Percentiles rank a stretch among this genome's conserved stretches.
Evolutionary conservation across 805 yeast species (phyloP).

Genomic region (Zygoascus bituminiphila): DNA sequence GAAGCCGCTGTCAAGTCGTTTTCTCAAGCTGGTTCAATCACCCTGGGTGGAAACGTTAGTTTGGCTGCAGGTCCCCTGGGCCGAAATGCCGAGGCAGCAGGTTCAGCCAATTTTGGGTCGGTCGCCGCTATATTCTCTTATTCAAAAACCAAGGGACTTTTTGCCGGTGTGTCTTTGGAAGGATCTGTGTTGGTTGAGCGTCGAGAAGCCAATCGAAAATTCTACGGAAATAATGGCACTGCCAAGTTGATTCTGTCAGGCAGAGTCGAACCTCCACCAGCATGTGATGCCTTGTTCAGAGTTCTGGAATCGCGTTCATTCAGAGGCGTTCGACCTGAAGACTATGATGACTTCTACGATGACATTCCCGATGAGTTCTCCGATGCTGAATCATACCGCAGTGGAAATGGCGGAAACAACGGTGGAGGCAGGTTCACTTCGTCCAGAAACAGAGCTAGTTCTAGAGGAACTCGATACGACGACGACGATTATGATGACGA

Average conservation of each 20-base stretch:
- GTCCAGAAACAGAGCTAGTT: background rate
- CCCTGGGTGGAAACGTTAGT: conserved; percentile 90
- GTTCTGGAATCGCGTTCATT: conserved; percentile 82
- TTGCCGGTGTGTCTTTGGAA: conserved; percentile 95
- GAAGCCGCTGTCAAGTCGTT: conserved; percentile 86
- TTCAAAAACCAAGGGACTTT: conserved; percentile 91
- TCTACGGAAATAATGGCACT: conserved; percentile 81
- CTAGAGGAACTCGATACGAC: conserved; percentile 5
- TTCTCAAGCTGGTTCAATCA: conserved; percentile 88
- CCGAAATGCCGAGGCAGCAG: conserved; percentile 95
- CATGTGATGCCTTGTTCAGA: conserved; percentile 77
- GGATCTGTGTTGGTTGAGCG: conserved; percentile 96
- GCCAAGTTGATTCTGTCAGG: conserved; percentile 83
- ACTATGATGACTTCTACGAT: conserved; percentile 57
- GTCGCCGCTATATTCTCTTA: conserved; percentile 90
- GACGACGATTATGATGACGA: conserved; percentile 17
- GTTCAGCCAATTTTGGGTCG: conserved; percentile 77
- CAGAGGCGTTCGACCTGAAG: conserved; percentile 34
- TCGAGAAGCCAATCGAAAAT: conserved; percentile 92
- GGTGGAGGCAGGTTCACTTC: conserved; percentile 11
- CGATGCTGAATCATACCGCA: conserved; percentile 30
- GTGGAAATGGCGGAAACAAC: conserved; percentile 14
- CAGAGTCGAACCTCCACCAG: conserved; percentile 86
- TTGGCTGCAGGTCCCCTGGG: conserved; percentile 98
- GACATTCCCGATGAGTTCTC: conserved; percentile 68